Percentiles rank a stretch among this genome's conserved stretches.
Conservation (phyloP, 805 yeast species). For the Spathaspora passalidarum region DNA sequence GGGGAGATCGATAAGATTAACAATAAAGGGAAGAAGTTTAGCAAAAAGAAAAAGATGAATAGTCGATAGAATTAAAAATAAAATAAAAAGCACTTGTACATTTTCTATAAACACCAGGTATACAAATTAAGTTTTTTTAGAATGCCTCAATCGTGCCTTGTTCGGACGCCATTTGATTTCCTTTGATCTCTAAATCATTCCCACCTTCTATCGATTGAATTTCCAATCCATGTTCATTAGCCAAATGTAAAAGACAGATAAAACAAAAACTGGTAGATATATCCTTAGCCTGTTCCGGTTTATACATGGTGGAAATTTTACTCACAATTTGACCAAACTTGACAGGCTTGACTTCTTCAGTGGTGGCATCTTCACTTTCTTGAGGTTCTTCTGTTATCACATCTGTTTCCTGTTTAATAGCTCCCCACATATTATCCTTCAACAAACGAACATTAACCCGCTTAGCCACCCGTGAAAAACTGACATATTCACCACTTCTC, state of each 20-base stretch:
- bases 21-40: constrained; percentile 5
- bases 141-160: neutral
- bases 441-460: constrained; percentile 39
- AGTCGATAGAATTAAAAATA: neutral
- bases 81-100: too few relatives aligned
- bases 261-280: constrained; percentile 45
- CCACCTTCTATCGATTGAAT: constrained; percentile 28
- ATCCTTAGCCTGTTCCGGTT: constrained; percentile 38
- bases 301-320: constrained; percentile 31
- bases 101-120: neutral
- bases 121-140: neutral
- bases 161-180: constrained; percentile 14
- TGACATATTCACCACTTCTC: constrained; percentile 37
- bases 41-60: constrained; percentile 4
- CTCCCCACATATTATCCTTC: constrained; percentile 40
- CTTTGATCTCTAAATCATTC: constrained; percentile 33
- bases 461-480: constrained; percentile 41
- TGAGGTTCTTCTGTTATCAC: constrained; percentile 7
- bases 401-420: constrained; percentile 21
- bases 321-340: constrained; percentile 37
- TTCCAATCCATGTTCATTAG: constrained; percentile 41
- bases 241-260: constrained; percentile 42
- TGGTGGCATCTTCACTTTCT: constrained; percentile 1
- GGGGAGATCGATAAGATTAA: constrained; percentile 56
- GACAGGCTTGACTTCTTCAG: constrained; percentile 25